Evolutionary conservation across 192 early-diverging fungal species (phyloP).

Genomic region (Coemansia javaensis): DNA sequence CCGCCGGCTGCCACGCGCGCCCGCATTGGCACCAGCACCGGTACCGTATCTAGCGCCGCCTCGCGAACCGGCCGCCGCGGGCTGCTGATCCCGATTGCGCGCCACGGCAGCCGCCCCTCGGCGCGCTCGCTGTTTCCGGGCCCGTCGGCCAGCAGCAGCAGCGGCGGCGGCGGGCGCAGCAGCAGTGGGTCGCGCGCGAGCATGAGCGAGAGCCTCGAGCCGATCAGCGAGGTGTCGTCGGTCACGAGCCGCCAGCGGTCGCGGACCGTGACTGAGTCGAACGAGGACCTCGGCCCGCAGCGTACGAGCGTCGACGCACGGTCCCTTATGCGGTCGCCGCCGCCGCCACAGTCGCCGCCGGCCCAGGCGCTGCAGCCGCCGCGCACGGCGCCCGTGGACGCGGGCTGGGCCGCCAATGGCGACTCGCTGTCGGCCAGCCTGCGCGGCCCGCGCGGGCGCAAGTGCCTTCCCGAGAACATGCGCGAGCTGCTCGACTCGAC

Average conservation of each 20-base stretch:
- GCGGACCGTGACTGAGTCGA: conserved; percentile 25
- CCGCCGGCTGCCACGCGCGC: too few species aligned
- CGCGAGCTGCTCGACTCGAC: conserved; percentile 53
- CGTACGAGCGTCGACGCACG: conserved; percentile 7
- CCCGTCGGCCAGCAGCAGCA: background rate
- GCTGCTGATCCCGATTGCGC: conserved; percentile 44
- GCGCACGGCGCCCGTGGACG: conserved; percentile 27
- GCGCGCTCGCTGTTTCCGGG: conserved; percentile 35
- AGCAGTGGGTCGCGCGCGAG: conserved; percentile 31
- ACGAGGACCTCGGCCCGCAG: too few species aligned
- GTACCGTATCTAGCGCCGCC: too few species aligned
- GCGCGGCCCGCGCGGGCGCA: conserved; percentile 50
- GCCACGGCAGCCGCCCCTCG: conserved; percentile 24
- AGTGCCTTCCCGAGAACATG: conserved; percentile 48
- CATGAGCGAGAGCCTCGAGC: conserved; percentile 47
- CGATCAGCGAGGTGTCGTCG: conserved; percentile 39
- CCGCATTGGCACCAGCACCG: too few species aligned
- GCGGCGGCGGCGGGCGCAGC: conserved; percentile 8
- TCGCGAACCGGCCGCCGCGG: conserved; percentile 26
- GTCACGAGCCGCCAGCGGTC: conserved; percentile 37
- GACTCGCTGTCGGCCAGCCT: conserved; percentile 22
- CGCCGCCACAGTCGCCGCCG: background rate
- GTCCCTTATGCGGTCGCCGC: background rate
- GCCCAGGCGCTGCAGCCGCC: conserved; percentile 5
- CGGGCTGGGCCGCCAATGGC: conserved; percentile 10